Evolutionary conservation across 352 stramenopile species (phyloP), one percentile per base, ranked within the genome.

Genomic region (Globisporangium lucens): DNA sequence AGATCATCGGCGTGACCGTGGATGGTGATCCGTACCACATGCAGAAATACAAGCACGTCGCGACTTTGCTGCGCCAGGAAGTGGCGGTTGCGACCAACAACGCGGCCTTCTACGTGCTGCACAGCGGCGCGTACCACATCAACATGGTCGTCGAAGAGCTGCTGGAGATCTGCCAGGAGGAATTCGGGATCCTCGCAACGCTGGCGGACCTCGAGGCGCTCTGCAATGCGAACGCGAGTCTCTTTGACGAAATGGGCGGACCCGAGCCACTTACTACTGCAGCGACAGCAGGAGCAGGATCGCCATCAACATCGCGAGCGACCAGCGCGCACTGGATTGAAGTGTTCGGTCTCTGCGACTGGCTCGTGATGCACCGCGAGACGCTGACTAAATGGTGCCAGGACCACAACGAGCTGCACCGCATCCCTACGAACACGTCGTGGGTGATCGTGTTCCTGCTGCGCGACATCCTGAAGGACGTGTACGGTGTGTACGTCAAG

Each of bases 1-100:
- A 82, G 57, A 38, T 86, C n/a, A 63, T 86, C 15, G 78, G 78
- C 35, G 60, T 86, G 41, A 80, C 74, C 5, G 61, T 86, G 12
- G 78, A 86, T 12, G 78, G 78, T n/a, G 78, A 86, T 43, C 74
- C 75, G 63, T 78, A 72, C 52, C 75, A 86, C 61, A 82, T 83
- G 74, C 58, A 70, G 30, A 68, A 68, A 59, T 83, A 76, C 66
- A 69, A 73, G 36, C 49, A 63, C 20, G 62, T 86, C 20, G 75
- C 63, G 17, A 24, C 22, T 12, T 72, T 70, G 63, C 38, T 86
- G 29, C 73, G 72, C 55, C 65, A 73, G 29, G 59, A 79, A 9
- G 61, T 66, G 17, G 68, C 70, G 1, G 58, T 65, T 2, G 64
- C 65, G 12, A 76, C 69, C 12, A 74, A 58, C 46, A 64, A 75